These are phyloP conservation scores for Umbelopsis vinacea DNA, from an alignment of 192 early-diverging fungal genomes.

Conservation along the genomic window DNA sequence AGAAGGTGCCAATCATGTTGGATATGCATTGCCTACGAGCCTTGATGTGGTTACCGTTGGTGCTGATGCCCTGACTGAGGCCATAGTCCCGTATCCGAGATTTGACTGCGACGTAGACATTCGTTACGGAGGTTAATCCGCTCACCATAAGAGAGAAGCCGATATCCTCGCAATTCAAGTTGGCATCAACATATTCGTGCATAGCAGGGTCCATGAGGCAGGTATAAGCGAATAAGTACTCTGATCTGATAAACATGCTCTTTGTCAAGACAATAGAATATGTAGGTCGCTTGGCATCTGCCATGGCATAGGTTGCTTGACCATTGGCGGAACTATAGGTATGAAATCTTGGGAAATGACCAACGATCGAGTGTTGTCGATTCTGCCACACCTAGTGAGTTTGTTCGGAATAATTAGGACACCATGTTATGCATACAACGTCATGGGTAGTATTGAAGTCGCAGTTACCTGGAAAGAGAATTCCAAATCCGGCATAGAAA, in stretches of 20 bases:
- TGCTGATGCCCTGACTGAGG: constrained; percentile 30
- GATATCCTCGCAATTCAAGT: constrained; percentile 42
- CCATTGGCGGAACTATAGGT: constrained; percentile 21
- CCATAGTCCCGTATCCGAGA: constrained; percentile 31
- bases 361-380: constrained; percentile 28
- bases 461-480: constrained; percentile 28
- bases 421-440: too few relatives aligned
- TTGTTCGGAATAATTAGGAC: neutral
- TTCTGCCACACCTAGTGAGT: constrained; percentile 27
- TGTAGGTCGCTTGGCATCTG: neutral
- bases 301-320: constrained; percentile 21
- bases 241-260: constrained; percentile 37
- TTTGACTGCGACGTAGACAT: constrained; percentile 19
- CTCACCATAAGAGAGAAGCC: constrained; percentile 34
- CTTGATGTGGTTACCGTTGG: constrained; percentile 26
- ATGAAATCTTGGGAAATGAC: constrained; percentile 39
- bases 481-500: constrained; percentile 30
- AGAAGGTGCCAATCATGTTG: constrained; percentile 22
- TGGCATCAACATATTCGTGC: constrained; percentile 32
- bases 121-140: constrained; percentile 30
- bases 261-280: constrained; percentile 40
- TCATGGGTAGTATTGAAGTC: too few relatives aligned
- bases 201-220: constrained; percentile 30
- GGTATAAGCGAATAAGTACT: constrained; percentile 41
- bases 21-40: constrained; percentile 27